phyloP scores from a whole-genome alignment of 140 eudicot genomes.

The Cichorium intybus region DNA sequence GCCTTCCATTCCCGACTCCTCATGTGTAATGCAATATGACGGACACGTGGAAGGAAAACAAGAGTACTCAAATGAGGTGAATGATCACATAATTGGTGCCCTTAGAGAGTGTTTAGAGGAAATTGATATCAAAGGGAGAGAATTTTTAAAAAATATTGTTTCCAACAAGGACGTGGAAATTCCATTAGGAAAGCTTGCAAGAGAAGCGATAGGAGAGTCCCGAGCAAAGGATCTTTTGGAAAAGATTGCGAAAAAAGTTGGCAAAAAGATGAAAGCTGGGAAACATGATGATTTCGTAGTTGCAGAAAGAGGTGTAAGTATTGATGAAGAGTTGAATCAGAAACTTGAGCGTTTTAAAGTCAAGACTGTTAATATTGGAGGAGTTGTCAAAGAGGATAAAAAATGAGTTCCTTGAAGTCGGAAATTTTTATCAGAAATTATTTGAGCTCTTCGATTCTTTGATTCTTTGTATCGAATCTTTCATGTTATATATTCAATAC shows the following conservation, averaged over 20 bases:
- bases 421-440: background rate
- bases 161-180: conserved; percentile 17
- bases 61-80: background rate
- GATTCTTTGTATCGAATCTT: background rate
- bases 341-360: conserved; percentile 58
- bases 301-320: conserved; percentile 27
- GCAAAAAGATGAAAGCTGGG: background rate
- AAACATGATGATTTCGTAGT: conserved; percentile 1
- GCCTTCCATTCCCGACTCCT: conserved; percentile 11
- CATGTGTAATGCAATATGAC: conserved; percentile 1
- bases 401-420: conserved; percentile 2
- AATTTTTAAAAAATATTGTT: conserved; percentile 24
- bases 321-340: conserved; percentile 30
- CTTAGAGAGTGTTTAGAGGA: conserved; percentile 30
- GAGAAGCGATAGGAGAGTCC: conserved; percentile 33
- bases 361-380: conserved; percentile 40
- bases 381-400: conserved; percentile 14
- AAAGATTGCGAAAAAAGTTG: conserved; percentile 22
- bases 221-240: conserved; percentile 31
- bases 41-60: conserved; percentile 7
- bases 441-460: conserved; percentile 18
- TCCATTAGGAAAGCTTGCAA: conserved; percentile 29
- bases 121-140: conserved; percentile 27
- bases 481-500: background rate
- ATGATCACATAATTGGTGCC: conserved; percentile 23